Evolutionary conservation across 108 stramenopile species (phyloP).

Genomic region (Fragilariopsis cylindrus): DNA sequence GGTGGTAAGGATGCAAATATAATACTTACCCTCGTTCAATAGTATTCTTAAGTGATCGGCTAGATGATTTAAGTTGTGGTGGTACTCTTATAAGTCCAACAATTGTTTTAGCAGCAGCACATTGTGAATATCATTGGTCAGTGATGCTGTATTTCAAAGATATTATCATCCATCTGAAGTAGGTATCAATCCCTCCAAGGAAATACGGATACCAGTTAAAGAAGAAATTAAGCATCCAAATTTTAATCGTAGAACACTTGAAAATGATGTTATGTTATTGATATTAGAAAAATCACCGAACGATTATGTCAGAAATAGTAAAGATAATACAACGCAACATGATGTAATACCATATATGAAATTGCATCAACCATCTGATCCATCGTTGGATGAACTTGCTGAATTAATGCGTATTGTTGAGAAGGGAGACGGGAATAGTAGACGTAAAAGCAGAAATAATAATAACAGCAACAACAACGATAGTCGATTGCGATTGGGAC

Average conservation of each 20-base stretch:
- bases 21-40: conserved; percentile 7
- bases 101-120: conserved; percentile 49
- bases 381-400: background rate
- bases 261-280: conserved; percentile 8
- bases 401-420: background rate
- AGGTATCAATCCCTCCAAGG: background rate
- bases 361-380: background rate
- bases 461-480: no score
- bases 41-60: conserved; percentile 11
- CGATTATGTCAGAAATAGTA: background rate
- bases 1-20: conserved; percentile 9
- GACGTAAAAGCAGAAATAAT: no score
- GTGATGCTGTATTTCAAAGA: background rate
- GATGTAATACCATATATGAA: background rate
- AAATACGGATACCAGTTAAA: background rate
- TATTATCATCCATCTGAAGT: background rate
- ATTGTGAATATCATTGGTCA: conserved; percentile 33
- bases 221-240: conserved; percentile 13
- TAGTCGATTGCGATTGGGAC: no score
- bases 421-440: no score
- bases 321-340: background rate
- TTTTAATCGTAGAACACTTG: background rate
- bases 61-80: conserved; percentile 34
- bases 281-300: conserved; percentile 5
- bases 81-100: conserved; percentile 57